A percentile compares a stretch with the other conserved stretches of the same genome.
phyloP scores from a whole-genome alignment of 192 early-diverging fungal genomes.

The Coemansia reversa region DNA sequence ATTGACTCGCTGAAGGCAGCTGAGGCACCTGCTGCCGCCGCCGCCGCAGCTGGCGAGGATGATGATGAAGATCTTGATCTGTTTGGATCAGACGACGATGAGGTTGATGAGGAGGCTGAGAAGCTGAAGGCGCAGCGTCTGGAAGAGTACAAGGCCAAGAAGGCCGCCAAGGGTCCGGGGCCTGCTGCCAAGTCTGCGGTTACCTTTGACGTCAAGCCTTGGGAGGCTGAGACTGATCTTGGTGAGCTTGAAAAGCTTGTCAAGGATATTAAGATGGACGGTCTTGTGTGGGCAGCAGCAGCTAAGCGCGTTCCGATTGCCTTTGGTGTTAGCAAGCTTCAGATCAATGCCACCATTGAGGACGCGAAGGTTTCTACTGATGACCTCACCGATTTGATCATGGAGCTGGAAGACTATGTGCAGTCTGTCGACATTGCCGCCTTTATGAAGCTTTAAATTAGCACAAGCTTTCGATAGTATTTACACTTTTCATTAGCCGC shows the following conservation, averaged over 20 bases:
- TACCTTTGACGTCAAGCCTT: conserved; percentile 94
- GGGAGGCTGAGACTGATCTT: conserved; percentile 96
- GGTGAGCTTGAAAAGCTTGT: conserved; percentile 70
- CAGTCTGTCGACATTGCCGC: conserved; percentile 89
- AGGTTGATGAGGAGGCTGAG: conserved; percentile 90
- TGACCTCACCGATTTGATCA: conserved; percentile 80
- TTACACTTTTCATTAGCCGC: conserved; percentile 7
- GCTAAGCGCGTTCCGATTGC: conserved; percentile 79
- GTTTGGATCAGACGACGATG: conserved; percentile 88
- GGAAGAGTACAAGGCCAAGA: conserved; percentile 88
- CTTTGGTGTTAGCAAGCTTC: conserved; percentile 96
- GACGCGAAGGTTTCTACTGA: conserved; percentile 90
- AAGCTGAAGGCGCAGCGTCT: conserved; percentile 83
- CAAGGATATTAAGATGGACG: conserved; percentile 77
- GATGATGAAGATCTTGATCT: conserved; percentile 96
- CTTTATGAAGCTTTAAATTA: conserved; percentile 83
- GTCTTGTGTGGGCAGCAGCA: conserved; percentile 83
- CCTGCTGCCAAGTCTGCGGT: conserved; percentile 89
- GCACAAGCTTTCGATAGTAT: not conserved
- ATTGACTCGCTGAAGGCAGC: conserved; percentile 43
- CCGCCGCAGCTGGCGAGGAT: conserved; percentile 64
- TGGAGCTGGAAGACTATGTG: conserved; percentile 78
- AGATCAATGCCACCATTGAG: conserved; percentile 88
- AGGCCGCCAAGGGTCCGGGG: conserved; percentile 81
- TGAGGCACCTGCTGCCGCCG: conserved; percentile 58